Conservation (phyloP, 2,329 filamentous ascomycete species). For the Pseudocercospora vitis region DNA sequence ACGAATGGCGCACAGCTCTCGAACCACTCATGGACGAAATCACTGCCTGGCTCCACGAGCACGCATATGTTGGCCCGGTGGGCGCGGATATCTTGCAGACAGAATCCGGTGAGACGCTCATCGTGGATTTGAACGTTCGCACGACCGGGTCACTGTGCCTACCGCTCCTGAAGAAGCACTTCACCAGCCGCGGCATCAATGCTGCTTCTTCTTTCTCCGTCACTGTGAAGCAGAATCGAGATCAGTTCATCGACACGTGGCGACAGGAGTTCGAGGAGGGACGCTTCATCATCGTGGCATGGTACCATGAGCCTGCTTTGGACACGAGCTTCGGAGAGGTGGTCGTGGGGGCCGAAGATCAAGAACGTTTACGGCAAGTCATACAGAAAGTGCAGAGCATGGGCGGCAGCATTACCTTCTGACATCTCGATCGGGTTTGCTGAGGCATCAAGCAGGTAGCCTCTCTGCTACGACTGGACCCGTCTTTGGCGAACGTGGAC, state of each 20-base stretch:
- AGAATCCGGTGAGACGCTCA: not conserved
- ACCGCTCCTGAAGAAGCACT: conserved; percentile 12
- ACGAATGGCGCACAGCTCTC: not conserved
- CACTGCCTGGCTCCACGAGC: conserved; percentile 8
- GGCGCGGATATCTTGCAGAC: conserved; percentile 14
- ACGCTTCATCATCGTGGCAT: conserved; percentile 11
- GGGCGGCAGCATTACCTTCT: conserved; percentile 11
- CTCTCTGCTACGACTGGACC: too few species aligned
- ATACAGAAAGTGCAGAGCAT: conserved; percentile 6
- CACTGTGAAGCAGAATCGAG: conserved; percentile 8
- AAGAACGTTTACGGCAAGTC: not conserved
- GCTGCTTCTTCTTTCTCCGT: conserved; percentile 13
- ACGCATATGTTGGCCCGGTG: conserved; percentile 9
- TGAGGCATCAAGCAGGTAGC: too few species aligned
- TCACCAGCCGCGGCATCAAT: conserved; percentile 11
- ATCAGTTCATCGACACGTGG: conserved; percentile 7
- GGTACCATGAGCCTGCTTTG: conserved; percentile 9
- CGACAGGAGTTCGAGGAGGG: conserved; percentile 1
- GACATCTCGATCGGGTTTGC: not conserved
- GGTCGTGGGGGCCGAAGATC: conserved; percentile 8
- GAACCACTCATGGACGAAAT: conserved; percentile 5
- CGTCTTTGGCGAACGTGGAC: too few species aligned
- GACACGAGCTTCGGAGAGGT: conserved; percentile 9
- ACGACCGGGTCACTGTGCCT: conserved; percentile 13
- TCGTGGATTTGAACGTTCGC: conserved; percentile 13